These are phyloP conservation scores for Carex cristatella DNA, from an alignment of 176 grass and related monocot genomes.

Conservation along the genomic window DNA sequence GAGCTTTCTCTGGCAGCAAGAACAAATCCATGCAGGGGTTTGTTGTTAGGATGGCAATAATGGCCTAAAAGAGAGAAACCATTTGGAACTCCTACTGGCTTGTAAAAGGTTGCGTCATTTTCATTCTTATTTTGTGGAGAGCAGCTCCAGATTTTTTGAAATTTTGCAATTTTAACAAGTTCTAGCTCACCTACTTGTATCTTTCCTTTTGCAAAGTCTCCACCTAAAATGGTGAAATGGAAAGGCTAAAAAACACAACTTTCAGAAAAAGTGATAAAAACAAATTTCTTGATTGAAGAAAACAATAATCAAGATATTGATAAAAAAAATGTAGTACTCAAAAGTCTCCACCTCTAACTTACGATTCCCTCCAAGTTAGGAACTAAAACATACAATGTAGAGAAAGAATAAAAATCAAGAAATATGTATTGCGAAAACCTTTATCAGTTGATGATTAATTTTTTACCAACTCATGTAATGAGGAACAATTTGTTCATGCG, in stretches of 20 bases:
- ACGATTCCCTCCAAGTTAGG: not conserved
- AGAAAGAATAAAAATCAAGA: not conserved
- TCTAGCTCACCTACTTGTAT: constrained; percentile 60
- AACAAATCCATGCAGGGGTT: constrained; percentile 58
- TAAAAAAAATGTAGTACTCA: not conserved
- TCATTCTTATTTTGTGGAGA: constrained; percentile 1
- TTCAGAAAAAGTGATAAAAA: not conserved
- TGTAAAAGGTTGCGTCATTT: constrained; percentile 50
- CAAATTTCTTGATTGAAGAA: not conserved
- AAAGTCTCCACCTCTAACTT: not conserved
- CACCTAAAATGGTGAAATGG: constrained; percentile 31
- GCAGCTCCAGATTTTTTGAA: constrained; percentile 63
- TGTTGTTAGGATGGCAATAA: constrained; percentile 49
- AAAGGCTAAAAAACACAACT: not conserved
- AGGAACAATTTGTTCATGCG: not conserved
- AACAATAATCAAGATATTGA: not conserved
- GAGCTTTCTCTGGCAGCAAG: constrained; percentile 44
- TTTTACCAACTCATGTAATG: not conserved
- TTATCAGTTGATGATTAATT: not conserved
- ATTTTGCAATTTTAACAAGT: constrained; percentile 41
- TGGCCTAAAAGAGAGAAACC: constrained; percentile 66
- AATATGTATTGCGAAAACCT: not conserved
- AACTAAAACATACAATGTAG: not conserved
- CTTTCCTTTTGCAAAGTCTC: constrained; percentile 53
- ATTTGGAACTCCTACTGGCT: constrained; percentile 37